phyloP scores from a whole-genome alignment of 1,284 basidiomycete genomes.

The Pterulicium gracile region DNA sequence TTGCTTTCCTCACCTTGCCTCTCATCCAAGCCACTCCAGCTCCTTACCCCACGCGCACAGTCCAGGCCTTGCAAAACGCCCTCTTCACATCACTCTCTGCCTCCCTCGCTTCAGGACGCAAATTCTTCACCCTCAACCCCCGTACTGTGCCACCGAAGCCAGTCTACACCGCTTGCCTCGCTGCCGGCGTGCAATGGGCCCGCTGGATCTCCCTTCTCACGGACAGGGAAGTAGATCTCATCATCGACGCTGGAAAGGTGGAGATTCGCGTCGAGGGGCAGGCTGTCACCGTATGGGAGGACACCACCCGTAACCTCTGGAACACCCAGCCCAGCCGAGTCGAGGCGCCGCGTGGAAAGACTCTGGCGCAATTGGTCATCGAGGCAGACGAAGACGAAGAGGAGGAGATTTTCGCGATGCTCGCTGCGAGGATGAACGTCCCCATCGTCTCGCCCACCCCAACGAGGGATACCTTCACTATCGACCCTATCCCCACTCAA shows the following conservation, averaged over 20 bases:
- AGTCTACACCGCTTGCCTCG: constrained; percentile 57
- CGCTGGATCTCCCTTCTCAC: constrained; percentile 64
- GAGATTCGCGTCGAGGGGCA: constrained; percentile 41
- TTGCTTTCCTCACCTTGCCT: constrained; percentile 58
- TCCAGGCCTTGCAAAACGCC: not conserved
- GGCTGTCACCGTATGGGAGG: constrained; percentile 56
- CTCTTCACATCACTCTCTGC: not conserved
- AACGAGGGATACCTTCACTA: constrained; percentile 36
- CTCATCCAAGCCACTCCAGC: constrained; percentile 44
- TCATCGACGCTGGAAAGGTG: constrained; percentile 67
- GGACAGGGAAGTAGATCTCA: constrained; percentile 60
- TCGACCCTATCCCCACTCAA: constrained; percentile 38
- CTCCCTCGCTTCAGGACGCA: not conserved
- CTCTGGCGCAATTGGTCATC: constrained; percentile 59
- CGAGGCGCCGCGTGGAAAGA: constrained; percentile 27
- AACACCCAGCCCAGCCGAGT: not conserved
- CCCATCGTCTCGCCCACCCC: constrained; percentile 53
- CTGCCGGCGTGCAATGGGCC: constrained; percentile 62
- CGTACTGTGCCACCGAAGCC: constrained; percentile 46
- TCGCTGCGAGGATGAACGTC: constrained; percentile 52
- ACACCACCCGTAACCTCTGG: constrained; percentile 19
- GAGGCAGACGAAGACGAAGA: constrained; percentile 59
- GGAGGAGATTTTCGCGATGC: constrained; percentile 60
- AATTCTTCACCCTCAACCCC: constrained; percentile 56
- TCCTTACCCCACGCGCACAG: constrained; percentile 45